Evolutionary conservation across 768 basidiomycete species (phyloP).

Genomic region (Russula sp.): DNA sequence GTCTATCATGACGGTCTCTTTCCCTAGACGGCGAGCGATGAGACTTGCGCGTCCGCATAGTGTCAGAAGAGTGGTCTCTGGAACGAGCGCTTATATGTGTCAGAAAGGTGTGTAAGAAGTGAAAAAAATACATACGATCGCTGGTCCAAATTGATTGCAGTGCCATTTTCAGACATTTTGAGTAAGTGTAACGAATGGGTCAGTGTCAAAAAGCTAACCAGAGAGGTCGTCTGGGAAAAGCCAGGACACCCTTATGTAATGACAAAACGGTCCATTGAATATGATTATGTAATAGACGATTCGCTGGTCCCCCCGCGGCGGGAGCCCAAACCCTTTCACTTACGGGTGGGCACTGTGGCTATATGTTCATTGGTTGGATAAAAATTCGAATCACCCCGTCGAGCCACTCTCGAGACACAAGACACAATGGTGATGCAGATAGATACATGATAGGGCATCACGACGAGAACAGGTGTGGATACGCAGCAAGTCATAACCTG

Average conservation of each 20-base stretch:
- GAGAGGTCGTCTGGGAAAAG: not conserved
- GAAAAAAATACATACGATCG: conserved; percentile 18
- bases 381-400: not conserved
- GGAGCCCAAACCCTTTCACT: too few relatives aligned
- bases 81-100: conserved; percentile 33
- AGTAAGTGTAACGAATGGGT: not conserved
- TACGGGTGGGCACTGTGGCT: too few relatives aligned
- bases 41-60: conserved; percentile 62
- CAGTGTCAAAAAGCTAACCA: conserved; percentile 7
- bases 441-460: not conserved
- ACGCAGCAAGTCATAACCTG: conserved; percentile 1
- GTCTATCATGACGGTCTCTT: conserved; percentile 47
- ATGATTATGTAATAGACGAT: not conserved
- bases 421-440: not conserved
- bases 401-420: not conserved
- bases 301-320: too few relatives aligned
- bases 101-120: not conserved
- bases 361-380: too few relatives aligned
- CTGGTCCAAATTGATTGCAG: conserved; percentile 17
- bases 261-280: not conserved
- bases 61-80: conserved; percentile 71
- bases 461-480: not conserved
- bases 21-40: conserved; percentile 68
- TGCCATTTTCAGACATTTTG: conserved; percentile 19
- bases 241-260: conserved; percentile 14